These are phyloP conservation scores for Limnanthes douglasii DNA, from an alignment of 345 rosid species.

Conservation along the genomic window DNA sequence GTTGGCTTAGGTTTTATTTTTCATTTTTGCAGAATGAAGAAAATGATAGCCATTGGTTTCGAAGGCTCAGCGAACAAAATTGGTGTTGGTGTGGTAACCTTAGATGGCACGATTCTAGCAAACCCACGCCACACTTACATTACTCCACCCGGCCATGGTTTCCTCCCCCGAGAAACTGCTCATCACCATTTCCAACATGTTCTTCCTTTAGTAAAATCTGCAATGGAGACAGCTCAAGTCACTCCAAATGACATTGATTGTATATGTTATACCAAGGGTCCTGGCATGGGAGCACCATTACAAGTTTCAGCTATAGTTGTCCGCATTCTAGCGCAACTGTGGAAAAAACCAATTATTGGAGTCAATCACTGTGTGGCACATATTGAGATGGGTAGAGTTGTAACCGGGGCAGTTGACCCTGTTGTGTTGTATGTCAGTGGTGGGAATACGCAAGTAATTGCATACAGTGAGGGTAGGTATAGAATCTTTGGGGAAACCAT, in stretches of 20 bases:
- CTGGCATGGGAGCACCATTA: slow-evolving; percentile 93
- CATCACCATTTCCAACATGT: slow-evolving; percentile 79
- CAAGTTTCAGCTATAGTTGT: slow-evolving; percentile 72
- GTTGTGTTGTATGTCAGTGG: slow-evolving; percentile 96
- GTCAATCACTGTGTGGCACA: slow-evolving; percentile 98
- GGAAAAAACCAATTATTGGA: slow-evolving; percentile 81
- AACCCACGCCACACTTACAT: slow-evolving; percentile 95
- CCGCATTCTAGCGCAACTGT: slow-evolving; percentile 68
- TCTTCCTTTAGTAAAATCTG: slow-evolving; percentile 67
- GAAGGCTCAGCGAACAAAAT: slow-evolving; percentile 98
- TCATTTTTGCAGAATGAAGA: too few species aligned
- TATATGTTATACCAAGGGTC: slow-evolving; percentile 88
- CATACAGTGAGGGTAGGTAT: slow-evolving; percentile 89
- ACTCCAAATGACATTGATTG: slow-evolving; percentile 71
- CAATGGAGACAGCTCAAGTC: slow-evolving; percentile 45
- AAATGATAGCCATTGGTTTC: slow-evolving; percentile 68
- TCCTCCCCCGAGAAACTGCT: slow-evolving; percentile 90
- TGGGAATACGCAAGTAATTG: slow-evolving; percentile 97
- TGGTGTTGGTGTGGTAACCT: slow-evolving; percentile 71
- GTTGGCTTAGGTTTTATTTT: too few species aligned
- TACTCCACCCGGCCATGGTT: slow-evolving; percentile 95
- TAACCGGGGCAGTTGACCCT: slow-evolving; percentile 87
- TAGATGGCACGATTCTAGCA: slow-evolving; percentile 70
- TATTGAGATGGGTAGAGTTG: slow-evolving; percentile 95
- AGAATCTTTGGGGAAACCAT: slow-evolving; percentile 91